Conservation (phyloP, 106 monocot species). For the Dactylorhiza incarnata region DNA sequence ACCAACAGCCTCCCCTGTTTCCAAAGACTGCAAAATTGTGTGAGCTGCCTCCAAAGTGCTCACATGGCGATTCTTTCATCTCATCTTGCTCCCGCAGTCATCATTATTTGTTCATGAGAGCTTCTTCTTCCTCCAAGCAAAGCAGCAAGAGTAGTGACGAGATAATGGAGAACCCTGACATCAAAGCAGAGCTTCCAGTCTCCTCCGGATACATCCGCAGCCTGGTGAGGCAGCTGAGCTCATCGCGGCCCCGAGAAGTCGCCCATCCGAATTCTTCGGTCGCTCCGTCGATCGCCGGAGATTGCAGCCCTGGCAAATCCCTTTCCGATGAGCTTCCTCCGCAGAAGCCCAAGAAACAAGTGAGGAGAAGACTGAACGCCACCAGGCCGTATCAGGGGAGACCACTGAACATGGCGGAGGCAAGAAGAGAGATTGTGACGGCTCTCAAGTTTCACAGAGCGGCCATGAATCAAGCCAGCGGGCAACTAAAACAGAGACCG, state of each 20-base stretch:
- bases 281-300: background rate
- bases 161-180: slow-evolving; percentile 3
- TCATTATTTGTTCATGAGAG: background rate
- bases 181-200: slow-evolving; percentile 46
- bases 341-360: slow-evolving; percentile 62
- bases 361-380: slow-evolving; percentile 69
- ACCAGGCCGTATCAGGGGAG: slow-evolving; percentile 74
- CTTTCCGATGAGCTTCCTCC: background rate
- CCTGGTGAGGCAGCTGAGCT: slow-evolving; percentile 43
- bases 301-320: background rate
- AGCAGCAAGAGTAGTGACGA: background rate
- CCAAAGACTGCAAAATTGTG: too few relatives aligned
- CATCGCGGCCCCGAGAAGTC: background rate
- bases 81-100: too few relatives aligned
- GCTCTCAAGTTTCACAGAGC: slow-evolving; percentile 90
- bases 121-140: background rate
- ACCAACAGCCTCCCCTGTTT: too few relatives aligned
- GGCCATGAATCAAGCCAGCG: slow-evolving; percentile 75
- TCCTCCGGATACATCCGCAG: slow-evolving; percentile 67
- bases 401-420: slow-evolving; percentile 88
- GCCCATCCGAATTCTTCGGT: background rate
- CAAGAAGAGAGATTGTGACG: slow-evolving; percentile 82
- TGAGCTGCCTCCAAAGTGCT: too few relatives aligned
- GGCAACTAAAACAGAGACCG: slow-evolving; percentile 29
- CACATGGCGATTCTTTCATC: too few relatives aligned